Conservation (phyloP, 495 filamentous ascomycete species). For the Penicillium cosmopolitanum region DNA sequence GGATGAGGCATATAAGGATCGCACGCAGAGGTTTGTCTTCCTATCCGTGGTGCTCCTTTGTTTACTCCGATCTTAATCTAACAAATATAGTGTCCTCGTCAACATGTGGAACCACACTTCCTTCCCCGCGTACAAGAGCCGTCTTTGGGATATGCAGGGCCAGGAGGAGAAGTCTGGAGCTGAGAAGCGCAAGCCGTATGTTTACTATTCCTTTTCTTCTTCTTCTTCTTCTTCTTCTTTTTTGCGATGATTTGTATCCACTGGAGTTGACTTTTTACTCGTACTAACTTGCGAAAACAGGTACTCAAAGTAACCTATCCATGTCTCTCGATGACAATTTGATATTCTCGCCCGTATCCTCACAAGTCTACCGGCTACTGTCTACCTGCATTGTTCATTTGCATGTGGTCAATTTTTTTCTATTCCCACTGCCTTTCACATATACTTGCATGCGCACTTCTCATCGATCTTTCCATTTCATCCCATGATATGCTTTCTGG, state of each 20-base stretch:
- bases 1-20: constrained; percentile 79
- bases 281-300: neutral
- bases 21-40: constrained; percentile 67
- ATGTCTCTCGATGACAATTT: neutral
- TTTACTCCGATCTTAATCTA: neutral
- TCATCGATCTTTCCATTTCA: neutral
- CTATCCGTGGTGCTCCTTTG: neutral
- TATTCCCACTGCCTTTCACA: neutral
- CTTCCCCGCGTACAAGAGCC: constrained; percentile 61
- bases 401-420: neutral
- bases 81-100: constrained; percentile 57
- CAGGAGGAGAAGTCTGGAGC: constrained; percentile 21
- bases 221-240: neutral
- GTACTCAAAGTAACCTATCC: constrained; percentile 11
- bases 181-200: constrained; percentile 42
- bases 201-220: constrained; percentile 3
- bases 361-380: neutral
- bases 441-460: neutral
- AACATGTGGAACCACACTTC: constrained; percentile 77
- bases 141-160: constrained; percentile 56
- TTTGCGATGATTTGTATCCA: neutral
- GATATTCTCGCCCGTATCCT: neutral
- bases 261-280: neutral
- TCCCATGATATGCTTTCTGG: neutral
- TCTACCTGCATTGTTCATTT: neutral